Evolutionary conservation across 129 eudicot species (phyloP).

Genomic region (Flaveria robusta): DNA sequence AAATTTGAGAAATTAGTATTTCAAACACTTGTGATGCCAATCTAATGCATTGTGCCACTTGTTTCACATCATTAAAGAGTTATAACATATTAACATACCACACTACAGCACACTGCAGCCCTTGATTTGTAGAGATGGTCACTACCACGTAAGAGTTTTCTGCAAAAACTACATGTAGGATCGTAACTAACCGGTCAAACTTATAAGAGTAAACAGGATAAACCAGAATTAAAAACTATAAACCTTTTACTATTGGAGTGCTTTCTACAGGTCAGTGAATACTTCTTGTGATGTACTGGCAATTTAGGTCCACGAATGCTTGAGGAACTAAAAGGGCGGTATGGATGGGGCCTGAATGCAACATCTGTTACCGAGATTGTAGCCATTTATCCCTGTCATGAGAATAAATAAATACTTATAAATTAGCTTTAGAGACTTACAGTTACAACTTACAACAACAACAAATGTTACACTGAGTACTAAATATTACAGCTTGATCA

Average conservation of each 20-base stretch:
- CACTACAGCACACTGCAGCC: conserved; percentile 36
- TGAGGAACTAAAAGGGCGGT: conserved; percentile 24
- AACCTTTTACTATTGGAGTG: conserved; percentile 34
- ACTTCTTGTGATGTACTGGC: conserved; percentile 28
- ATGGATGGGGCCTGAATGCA: conserved; percentile 24
- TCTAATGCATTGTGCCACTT: not conserved
- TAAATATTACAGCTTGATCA: not conserved
- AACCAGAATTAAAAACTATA: not conserved
- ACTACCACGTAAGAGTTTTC: conserved; percentile 21
- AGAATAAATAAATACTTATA: conserved; percentile 11
- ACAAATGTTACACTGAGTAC: not conserved
- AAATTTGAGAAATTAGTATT: conserved; percentile 3
- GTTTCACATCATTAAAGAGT: conserved; percentile 3
- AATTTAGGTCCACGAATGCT: conserved; percentile 14
- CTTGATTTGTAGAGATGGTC: conserved; percentile 35
- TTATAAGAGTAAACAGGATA: not conserved
- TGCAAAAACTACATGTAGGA: conserved; percentile 26
- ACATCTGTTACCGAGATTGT: conserved; percentile 36
- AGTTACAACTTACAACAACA: no score
- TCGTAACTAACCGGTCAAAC: not conserved
- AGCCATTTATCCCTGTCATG: conserved; percentile 48
- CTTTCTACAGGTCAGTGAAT: conserved; percentile 23
- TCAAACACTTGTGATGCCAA: not conserved
- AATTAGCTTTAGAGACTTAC: no score
- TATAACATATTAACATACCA: conserved; percentile 46